Percentiles rank a stretch among this genome's conserved stretches.
phyloP scores from a whole-genome alignment of 495 filamentous ascomycete genomes.

The Annulohypoxylon bovei region DNA sequence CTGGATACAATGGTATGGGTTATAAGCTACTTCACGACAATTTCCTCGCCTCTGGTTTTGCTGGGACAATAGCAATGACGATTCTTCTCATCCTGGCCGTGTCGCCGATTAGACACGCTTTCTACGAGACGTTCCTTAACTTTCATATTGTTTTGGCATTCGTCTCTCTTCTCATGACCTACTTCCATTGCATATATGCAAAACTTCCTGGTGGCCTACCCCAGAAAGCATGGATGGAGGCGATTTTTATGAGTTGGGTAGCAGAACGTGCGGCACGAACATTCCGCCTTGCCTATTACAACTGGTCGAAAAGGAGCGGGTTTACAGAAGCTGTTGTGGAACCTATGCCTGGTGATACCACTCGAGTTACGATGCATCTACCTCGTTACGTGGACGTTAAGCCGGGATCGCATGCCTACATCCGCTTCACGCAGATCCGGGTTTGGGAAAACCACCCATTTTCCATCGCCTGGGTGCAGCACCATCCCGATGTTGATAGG shows the following conservation, averaged over 20 bases:
- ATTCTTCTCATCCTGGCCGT: conserved; percentile 70
- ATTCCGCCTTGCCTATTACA: conserved; percentile 74
- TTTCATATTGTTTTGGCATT: conserved; percentile 78
- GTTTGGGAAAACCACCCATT: conserved; percentile 93
- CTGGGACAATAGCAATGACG: conserved; percentile 65
- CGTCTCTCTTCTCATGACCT: conserved; percentile 69
- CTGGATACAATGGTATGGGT: conserved; percentile 69
- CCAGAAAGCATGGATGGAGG: conserved; percentile 72
- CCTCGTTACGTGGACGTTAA: conserved; percentile 78
- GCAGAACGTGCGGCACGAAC: conserved; percentile 78
- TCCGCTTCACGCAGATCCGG: conserved; percentile 80
- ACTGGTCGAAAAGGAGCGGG: conserved; percentile 63
- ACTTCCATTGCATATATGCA: conserved; percentile 70
- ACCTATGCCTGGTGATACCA: conserved; percentile 81
- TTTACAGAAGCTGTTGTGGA: conserved; percentile 79
- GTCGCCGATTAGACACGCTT: conserved; percentile 86
- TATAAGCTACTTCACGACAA: conserved; percentile 57
- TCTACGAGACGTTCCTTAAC: conserved; percentile 94
- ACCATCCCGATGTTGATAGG: conserved; percentile 45
- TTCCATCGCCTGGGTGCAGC: conserved; percentile 84
- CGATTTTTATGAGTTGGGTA: conserved; percentile 77
- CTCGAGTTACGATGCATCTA: conserved; percentile 82
- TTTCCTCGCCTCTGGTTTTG: conserved; percentile 65
- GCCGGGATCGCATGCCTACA: conserved; percentile 88
- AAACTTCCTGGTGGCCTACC: conserved; percentile 60